Evolutionary conservation across 345 rosid genomes (phyloP).

Genomic region (Microcos paniculata): DNA sequence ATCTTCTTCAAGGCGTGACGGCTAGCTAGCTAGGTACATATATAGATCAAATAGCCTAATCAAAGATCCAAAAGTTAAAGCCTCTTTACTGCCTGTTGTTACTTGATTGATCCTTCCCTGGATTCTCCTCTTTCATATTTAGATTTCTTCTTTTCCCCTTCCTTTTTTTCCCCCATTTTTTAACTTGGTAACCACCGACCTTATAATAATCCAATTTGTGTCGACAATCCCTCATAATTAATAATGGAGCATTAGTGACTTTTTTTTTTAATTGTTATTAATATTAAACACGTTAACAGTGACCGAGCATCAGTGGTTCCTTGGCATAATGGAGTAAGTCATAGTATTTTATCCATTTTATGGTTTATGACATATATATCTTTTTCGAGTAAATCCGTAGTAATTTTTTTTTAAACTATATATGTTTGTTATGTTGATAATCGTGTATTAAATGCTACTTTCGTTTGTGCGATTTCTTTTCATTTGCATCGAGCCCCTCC

Average conservation of each 20-base stretch:
- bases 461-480: neutral
- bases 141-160: neutral
- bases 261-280: too few species aligned
- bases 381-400: too few species aligned
- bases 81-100: conserved; percentile 3
- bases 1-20: too few species aligned
- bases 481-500: neutral
- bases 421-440: neutral
- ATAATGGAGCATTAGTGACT: neutral
- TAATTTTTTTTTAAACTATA: neutral
- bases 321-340: too few species aligned
- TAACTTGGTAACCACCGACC: neutral
- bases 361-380: too few species aligned
- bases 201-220: neutral
- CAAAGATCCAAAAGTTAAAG: neutral
- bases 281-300: too few species aligned
- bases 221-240: neutral
- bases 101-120: neutral
- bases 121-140: neutral
- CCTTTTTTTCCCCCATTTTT: neutral
- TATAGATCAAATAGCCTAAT: neutral
- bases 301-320: too few species aligned
- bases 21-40: too few species aligned
- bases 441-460: neutral
- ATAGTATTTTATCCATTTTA: too few species aligned